phyloP scores from a whole-genome alignment of 163 green algal genomes.

The Chloromonas sp. region DNA sequence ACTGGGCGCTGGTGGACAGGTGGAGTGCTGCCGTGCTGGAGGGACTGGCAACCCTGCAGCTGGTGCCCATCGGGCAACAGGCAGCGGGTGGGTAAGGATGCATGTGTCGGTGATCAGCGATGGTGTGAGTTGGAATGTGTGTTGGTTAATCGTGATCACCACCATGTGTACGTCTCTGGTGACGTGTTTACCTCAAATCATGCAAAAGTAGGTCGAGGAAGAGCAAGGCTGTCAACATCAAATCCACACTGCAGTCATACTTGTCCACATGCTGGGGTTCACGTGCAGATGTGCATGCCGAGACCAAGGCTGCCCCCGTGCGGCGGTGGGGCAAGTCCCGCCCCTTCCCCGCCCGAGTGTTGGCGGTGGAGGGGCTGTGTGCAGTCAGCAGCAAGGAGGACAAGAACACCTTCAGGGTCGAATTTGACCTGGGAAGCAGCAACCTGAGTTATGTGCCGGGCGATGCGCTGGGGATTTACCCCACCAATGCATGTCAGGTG shows the following conservation, averaged over 20 bases:
- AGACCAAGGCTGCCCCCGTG: neutral
- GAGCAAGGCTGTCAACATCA: too few species aligned
- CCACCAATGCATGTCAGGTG: constrained; percentile 50
- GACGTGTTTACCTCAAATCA: too few species aligned
- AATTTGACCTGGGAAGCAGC: constrained; percentile 54
- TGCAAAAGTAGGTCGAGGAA: too few species aligned
- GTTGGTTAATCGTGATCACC: too few species aligned
- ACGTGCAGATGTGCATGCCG: neutral
- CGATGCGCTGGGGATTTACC: constrained; percentile 72
- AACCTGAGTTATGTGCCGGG: constrained; percentile 65
- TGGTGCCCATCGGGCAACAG: constrained; percentile 41
- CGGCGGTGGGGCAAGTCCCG: constrained; percentile 49
- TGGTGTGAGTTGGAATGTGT: too few species aligned
- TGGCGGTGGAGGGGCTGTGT: constrained; percentile 68
- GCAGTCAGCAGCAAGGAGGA: constrained; percentile 23
- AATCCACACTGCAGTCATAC: too few species aligned
- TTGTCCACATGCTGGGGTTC: too few species aligned
- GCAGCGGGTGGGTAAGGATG: neutral
- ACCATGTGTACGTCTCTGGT: too few species aligned
- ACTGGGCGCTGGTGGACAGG: constrained; percentile 66
- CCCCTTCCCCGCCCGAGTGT: constrained; percentile 57
- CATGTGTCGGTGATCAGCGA: neutral
- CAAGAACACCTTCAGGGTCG: constrained; percentile 31
- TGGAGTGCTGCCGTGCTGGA: constrained; percentile 60
- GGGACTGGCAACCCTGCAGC: constrained; percentile 36